A percentile compares a stretch with the other conserved stretches of the same genome.
Conservation (phyloP, 768 basidiomycete genomes). For the Mycena vitilis region DNA sequence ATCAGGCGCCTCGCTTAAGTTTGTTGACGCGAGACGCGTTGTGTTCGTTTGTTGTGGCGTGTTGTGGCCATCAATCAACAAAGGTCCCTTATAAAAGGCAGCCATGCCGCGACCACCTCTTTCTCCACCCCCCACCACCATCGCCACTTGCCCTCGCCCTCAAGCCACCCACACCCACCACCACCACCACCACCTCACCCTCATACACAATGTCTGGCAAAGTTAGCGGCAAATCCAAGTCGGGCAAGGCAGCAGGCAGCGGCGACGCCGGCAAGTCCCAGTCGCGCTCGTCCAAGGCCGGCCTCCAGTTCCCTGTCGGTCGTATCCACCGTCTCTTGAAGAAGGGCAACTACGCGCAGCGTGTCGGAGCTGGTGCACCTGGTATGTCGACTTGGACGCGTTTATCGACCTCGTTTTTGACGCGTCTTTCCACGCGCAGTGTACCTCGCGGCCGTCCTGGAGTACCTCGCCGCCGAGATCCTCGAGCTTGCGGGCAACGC, state of each 20-base stretch:
- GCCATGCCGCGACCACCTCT: background rate
- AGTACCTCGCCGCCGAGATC: constrained; percentile 86
- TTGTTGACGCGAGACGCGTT: background rate
- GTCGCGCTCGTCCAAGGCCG: constrained; percentile 71
- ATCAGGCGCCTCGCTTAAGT: background rate
- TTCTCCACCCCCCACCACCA: constrained; percentile 24
- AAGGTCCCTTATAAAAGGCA: background rate
- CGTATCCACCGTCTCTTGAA: constrained; percentile 83
- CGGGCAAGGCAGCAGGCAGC: constrained; percentile 59
- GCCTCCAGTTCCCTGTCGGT: constrained; percentile 81
- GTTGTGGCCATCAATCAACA: background rate
- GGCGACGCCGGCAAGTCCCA: constrained; percentile 56
- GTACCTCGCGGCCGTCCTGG: constrained; percentile 84
- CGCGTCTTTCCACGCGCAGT: constrained; percentile 50
- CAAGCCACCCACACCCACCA: constrained; percentile 23
- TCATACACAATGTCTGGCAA: constrained; percentile 49
- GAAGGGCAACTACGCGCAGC: constrained; percentile 79
- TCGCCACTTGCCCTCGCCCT: constrained; percentile 35
- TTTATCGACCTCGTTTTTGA: background rate
- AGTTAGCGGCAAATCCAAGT: constrained; percentile 60
- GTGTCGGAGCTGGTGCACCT: constrained; percentile 82
- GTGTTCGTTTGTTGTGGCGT: background rate
- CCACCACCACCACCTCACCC: constrained; percentile 19
- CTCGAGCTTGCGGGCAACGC: constrained; percentile 85
- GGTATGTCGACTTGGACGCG: constrained; percentile 46